Percentiles rank a stretch among this genome's conserved stretches.
phyloP scores from a whole-genome alignment of 2,329 filamentous ascomycete species.

The Volutella citrinella region DNA sequence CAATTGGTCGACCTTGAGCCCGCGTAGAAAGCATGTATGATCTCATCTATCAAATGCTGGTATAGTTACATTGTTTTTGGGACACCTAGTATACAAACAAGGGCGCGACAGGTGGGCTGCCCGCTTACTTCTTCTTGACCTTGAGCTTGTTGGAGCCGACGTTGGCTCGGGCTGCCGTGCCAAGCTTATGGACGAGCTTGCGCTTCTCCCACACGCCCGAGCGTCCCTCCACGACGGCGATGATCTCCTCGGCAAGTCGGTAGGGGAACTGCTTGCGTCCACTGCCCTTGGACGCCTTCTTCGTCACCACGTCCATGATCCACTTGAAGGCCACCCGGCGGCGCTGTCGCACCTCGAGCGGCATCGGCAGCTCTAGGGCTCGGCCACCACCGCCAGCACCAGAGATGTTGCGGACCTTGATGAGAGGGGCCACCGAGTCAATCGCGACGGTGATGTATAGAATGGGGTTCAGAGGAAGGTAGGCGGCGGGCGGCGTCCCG shows the following conservation, averaged over 20 bases:
- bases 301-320: slow-evolving; percentile 83
- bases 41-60: slow-evolving; percentile 24
- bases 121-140: slow-evolving; percentile 32
- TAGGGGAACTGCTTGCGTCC: slow-evolving; percentile 71
- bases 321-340: slow-evolving; percentile 78
- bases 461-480: slow-evolving; percentile 85
- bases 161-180: slow-evolving; percentile 76
- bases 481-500: slow-evolving; percentile 69
- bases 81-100: slow-evolving; percentile 27
- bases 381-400: slow-evolving; percentile 84
- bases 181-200: slow-evolving; percentile 73
- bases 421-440: slow-evolving; percentile 86
- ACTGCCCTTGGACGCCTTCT: slow-evolving; percentile 70
- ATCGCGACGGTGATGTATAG: slow-evolving; percentile 87
- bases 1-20: no score
- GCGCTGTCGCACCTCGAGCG: slow-evolving; percentile 71
- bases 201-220: slow-evolving; percentile 84
- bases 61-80: slow-evolving; percentile 28
- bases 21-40: no score
- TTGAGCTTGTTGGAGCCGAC: slow-evolving; percentile 40
- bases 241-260: slow-evolving; percentile 79
- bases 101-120: slow-evolving; percentile 4
- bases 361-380: slow-evolving; percentile 77
- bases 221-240: slow-evolving; percentile 82
- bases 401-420: slow-evolving; percentile 73